Evolutionary conservation across 2,329 filamentous ascomycete genomes (phyloP), one percentile per base, ranked within the genome.

Genomic region (Calonectria leucothoes): DNA sequence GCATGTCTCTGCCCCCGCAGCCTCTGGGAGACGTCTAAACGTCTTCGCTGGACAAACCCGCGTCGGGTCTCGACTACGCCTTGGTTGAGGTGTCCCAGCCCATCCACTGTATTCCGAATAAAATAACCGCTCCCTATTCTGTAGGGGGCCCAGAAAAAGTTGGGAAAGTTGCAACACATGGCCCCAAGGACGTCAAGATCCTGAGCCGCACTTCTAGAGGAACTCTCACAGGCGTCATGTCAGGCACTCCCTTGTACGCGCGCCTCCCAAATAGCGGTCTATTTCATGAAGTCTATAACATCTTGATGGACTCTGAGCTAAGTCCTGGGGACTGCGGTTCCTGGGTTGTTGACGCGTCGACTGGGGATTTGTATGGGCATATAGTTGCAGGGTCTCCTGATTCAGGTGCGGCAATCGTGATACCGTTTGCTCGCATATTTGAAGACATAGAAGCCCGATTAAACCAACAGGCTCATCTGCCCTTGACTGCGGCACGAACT

Each of bases 341-440:
- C 11, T 65, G 63, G 63, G 27, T 65, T 2, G 10, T 65, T 15
- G 29, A 65, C n/a, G 63, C 63, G 2, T 29, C 35, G 10, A 25
- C 63, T 20, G 45, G 63, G 6, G 42, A 65, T n/a, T 35, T 65
- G 17, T 65, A 49, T 65, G 63, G 63, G 29, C 63, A 65, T 17
- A 25, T 65, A 20, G 27, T 65, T 37, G 63, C 63, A 10, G 63
- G 63, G 8, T 49, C 42, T 33, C 63, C 1, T 14, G 15, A 27
- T 51, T 51, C 48, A 11, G 48, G 48, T 14, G 48, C 48, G 5
- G 48, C 48, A 7, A 51, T 51, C 15, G 48, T 51, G n/a, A 6
- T 51, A 14, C 48, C 48, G 14, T 51, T 51, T 51, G 5, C 48
- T 10, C 48, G 23, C 1, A 11, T 51, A 29, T 25, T 51, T 23